A percentile compares a stretch with the other conserved stretches of the same genome.
Evolutionary conservation across 306 rosid species (phyloP).

Genomic region (Trifolium fragiferum): DNA sequence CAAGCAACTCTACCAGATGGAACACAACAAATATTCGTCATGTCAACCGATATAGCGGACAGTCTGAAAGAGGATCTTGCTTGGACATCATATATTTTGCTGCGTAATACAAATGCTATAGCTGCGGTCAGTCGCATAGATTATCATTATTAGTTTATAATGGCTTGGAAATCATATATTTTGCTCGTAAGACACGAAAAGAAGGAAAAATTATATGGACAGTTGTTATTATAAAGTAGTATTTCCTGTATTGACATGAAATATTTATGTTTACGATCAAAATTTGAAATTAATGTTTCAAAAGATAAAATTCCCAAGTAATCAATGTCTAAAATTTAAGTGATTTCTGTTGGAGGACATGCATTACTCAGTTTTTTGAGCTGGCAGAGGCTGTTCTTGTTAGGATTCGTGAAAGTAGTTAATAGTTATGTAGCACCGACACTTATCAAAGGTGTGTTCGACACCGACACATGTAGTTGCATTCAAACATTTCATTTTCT

Average conservation of each 20-base stretch:
- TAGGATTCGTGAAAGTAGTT: background rate
- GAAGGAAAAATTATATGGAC: background rate
- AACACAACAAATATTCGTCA: conserved; percentile 72
- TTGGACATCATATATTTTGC: conserved; percentile 83
- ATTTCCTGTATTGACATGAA: background rate
- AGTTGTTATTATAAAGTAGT: background rate
- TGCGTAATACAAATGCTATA: conserved; percentile 77
- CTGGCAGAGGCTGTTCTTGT: too few relatives aligned
- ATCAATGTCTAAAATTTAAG: background rate
- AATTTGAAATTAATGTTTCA: conserved; percentile 8
- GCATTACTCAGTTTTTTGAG: background rate
- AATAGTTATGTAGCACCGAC: background rate
- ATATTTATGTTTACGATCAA: background rate
- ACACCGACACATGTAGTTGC: too few relatives aligned
- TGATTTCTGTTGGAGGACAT: conserved; percentile 10
- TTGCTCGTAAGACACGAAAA: conserved; percentile 55
- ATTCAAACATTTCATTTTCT: too few relatives aligned
- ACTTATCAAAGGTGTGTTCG: too few relatives aligned
- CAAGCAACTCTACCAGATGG: conserved; percentile 71
- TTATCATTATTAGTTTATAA: conserved; percentile 2
- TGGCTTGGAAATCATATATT: conserved; percentile 89
- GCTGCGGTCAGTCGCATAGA: conserved; percentile 57
- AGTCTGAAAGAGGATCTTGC: conserved; percentile 80
- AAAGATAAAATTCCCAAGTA: background rate
- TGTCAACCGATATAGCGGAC: conserved; percentile 60